Base-by-base conservation (phyloP, 73 alveolate genomes). In the Stentor coeruleus region DNA sequence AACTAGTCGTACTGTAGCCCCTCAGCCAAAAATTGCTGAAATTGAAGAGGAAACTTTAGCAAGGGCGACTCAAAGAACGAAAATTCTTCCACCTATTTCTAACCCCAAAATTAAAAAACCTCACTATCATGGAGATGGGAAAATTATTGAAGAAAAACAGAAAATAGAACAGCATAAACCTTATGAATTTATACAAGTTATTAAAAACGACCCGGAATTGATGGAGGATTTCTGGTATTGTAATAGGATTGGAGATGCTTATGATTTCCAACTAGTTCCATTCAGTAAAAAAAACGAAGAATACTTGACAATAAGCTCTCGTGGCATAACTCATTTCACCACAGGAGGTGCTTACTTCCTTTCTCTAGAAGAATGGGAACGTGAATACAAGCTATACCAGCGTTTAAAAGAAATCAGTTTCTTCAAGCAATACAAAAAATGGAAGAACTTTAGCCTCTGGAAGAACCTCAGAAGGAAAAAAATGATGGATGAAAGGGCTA, bases 391-490 rank as follows among this genome's bases (percentile, higher is more conserved):
- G 73, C 85, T 93, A 39, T 93, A 66, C 86, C 80, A 83, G 38
- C 76, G 86, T 37, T 82, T 93, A 35, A 58, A 89, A 58, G 84
- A 89, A 28, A 93, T 93, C 76, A 84, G 84, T 11, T 91, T 93
- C 90, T 93, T 93, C 86, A 76, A 86, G 58, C 86, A 91, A 59
- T 93, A 91, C 83, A 81, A 86, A 41, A 77, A 84, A 30, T 89
- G 97, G 96, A 91, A 93, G 82, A 87, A 91, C 14, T 93, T 93
- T 89, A 89, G 93, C 2, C 88, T 92, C 6, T 93, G 98, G 97
- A 93, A 93, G 76, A 93, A 91, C 74, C 77, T 87, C 39, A 91
- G 93, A 96, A 88, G 97, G 60, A 83, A 91, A 76, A 91, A 90
- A 41, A 91, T 89, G 91, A 87, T 91, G 74, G 77, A 79, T 35